These are phyloP conservation scores for Chlamydomonas sp. DNA, from an alignment of 139 green algal genomes.

Conservation along the genomic window DNA sequence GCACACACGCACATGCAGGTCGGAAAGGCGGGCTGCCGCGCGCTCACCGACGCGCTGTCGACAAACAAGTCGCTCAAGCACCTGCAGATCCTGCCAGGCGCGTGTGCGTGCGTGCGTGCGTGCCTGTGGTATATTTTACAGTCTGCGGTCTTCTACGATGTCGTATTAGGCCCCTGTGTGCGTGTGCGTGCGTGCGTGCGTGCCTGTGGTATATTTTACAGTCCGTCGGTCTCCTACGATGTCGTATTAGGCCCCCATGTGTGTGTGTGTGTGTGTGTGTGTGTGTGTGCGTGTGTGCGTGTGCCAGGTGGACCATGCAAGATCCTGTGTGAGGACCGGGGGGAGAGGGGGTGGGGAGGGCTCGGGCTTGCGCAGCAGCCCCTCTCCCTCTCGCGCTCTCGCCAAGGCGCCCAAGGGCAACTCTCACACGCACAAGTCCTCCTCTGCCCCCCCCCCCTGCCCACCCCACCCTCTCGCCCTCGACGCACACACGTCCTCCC, in stretches of 20 bases:
- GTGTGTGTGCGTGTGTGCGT: background rate
- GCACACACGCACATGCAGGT: slow-evolving; percentile 46
- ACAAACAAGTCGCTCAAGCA: slow-evolving; percentile 35
- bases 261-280: too few relatives aligned
- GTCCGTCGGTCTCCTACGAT: too few relatives aligned
- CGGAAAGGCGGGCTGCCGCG: slow-evolving; percentile 39
- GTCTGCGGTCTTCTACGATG: too few relatives aligned
- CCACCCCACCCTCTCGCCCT: background rate
- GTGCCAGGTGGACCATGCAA: background rate
- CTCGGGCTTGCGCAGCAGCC: background rate
- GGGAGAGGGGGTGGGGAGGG: too few relatives aligned
- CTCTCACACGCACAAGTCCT: background rate
- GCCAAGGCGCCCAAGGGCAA: too few relatives aligned
- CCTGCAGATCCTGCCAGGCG: slow-evolving; percentile 44
- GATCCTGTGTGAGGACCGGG: too few relatives aligned
- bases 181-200: too few relatives aligned
- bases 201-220: too few relatives aligned
- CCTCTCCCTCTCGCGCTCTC: background rate
- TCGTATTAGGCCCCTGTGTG: background rate
- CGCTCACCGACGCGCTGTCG: slow-evolving; percentile 34
- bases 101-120: background rate
- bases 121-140: too few relatives aligned
- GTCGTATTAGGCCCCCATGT: too few relatives aligned
- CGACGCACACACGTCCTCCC: background rate
- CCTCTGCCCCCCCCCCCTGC: background rate